Conservation (phyloP, 2,329 filamentous ascomycete genomes). For the Aspergillus tamarii region DNA sequence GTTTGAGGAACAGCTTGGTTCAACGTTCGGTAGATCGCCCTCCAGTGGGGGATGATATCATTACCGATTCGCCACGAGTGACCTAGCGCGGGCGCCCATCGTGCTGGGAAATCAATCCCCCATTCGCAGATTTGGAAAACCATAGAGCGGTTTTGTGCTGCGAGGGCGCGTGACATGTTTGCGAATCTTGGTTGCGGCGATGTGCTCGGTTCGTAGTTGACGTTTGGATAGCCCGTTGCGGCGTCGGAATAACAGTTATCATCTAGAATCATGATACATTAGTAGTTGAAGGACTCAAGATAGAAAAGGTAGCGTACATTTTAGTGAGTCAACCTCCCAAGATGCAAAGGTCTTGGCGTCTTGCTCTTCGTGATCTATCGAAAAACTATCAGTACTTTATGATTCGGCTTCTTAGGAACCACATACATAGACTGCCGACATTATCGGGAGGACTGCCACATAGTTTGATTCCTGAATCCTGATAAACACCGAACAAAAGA, state of each 20-base stretch:
- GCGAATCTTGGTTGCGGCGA: slow-evolving; percentile 49
- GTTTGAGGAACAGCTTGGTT: slow-evolving; percentile 57
- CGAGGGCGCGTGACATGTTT: slow-evolving; percentile 51
- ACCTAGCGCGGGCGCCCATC: slow-evolving; percentile 52
- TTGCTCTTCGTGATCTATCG: slow-evolving; percentile 46
- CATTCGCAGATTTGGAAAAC: slow-evolving; percentile 59
- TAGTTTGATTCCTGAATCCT: slow-evolving; percentile 46
- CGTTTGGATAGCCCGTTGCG: slow-evolving; percentile 44
- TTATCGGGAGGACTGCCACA: slow-evolving; percentile 38
- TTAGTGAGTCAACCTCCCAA: slow-evolving; percentile 52
- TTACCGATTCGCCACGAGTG: slow-evolving; percentile 58
- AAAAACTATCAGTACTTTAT: not conserved
- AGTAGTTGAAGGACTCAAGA: not conserved
- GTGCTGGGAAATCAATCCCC: slow-evolving; percentile 54
- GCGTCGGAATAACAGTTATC: slow-evolving; percentile 55
- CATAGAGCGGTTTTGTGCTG: slow-evolving; percentile 45
- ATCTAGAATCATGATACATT: slow-evolving; percentile 31
- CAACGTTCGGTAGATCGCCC: slow-evolving; percentile 55
- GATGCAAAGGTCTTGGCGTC: slow-evolving; percentile 42
- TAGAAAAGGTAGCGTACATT: slow-evolving; percentile 42
- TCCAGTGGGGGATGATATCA: slow-evolving; percentile 57
- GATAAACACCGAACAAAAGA: slow-evolving; percentile 51
- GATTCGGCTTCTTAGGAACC: slow-evolving; percentile 35
- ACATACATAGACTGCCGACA: slow-evolving; percentile 43
- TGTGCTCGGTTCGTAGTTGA: slow-evolving; percentile 43